Conservation (phyloP, 2,329 filamentous ascomycete species). For the Xylaria sp. region DNA sequence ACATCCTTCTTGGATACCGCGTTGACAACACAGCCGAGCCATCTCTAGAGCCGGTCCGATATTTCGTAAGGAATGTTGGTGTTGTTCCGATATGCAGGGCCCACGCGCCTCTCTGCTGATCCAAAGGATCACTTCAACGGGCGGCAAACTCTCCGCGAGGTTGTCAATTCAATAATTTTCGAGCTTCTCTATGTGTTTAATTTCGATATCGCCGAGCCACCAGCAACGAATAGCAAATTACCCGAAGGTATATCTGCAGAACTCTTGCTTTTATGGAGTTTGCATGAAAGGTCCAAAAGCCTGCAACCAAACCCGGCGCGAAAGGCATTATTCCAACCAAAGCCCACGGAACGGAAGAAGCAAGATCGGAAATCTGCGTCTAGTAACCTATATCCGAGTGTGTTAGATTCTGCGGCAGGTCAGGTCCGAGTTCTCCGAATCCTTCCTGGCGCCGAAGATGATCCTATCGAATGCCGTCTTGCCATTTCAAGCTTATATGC, state of each 20-base stretch:
- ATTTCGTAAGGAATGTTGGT: background rate
- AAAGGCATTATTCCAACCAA: background rate
- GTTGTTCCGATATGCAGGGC: too few species aligned
- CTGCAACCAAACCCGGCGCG: background rate
- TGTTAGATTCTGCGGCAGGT: background rate
- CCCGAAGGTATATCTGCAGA: too few species aligned
- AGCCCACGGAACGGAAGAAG: background rate
- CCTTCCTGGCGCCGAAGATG: background rate
- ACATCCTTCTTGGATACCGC: background rate
- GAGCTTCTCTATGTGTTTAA: constrained; percentile 5
- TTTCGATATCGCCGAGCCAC: background rate
- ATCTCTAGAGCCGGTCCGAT: background rate
- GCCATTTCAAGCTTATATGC: background rate
- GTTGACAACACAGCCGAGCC: background rate
- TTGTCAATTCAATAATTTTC: background rate
- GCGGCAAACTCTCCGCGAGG: too few species aligned
- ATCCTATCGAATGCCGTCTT: background rate
- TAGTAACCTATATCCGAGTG: background rate
- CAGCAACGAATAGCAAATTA: too few species aligned
- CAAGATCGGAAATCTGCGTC: background rate
- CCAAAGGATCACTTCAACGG: too few species aligned
- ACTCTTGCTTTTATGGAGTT: background rate
- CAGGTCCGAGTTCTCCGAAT: background rate
- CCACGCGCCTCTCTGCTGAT: too few species aligned
- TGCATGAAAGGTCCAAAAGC: background rate